Evolutionary conservation across 805 yeast genomes (phyloP), one percentile per base, ranked within the genome.

Genomic region (Cyberlindnera xylosilytica): DNA sequence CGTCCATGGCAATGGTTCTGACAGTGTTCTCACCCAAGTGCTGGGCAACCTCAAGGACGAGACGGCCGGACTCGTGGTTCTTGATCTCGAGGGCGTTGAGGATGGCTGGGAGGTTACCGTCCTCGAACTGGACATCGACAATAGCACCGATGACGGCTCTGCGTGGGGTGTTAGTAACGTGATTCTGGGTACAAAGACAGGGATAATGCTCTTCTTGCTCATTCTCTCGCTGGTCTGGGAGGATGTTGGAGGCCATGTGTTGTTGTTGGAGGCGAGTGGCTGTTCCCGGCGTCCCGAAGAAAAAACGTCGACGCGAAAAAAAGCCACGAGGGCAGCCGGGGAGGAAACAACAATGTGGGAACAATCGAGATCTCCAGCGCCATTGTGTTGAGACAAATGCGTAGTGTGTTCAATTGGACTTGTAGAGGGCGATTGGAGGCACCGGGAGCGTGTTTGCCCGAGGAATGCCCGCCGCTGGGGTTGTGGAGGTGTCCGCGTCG

Each of bases 1-100:
- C 98, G 74, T 93, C 99, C 99, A 93, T 93, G 69, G 99, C 98
- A 85, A 93, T 93, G 70, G 99, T 85, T 85, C 99, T 91, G 71
- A 93, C 98, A 63, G 98, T 86, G 87, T 89, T 89, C 81, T 93
- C 98, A 81, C 99, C 99, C 73, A 93, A 83, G 76, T 93, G 99
- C 81, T 93, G 99, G 64, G 99, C 93, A 62, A 93, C 99, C 79
- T 93, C 99, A 65, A 93, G 82, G 57, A 93, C 89, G 68, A 93
- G 83, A 65, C 79, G 78, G 63, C 89, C 90, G 57, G 78, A 72
- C 58, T 74, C 79, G 62, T 79, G 79, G 63, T 78, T 79, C 69
- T 87, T 81, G 68, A 93, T 81, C 72, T 87, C 89, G 65, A 93
- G 81, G 61, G 99, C 98, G 73, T 93, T 93, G 66, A 89, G 81